These are phyloP conservation scores for Myxozyma nipponensis DNA, from an alignment of 805 yeast genomes.

Conservation along the genomic window DNA sequence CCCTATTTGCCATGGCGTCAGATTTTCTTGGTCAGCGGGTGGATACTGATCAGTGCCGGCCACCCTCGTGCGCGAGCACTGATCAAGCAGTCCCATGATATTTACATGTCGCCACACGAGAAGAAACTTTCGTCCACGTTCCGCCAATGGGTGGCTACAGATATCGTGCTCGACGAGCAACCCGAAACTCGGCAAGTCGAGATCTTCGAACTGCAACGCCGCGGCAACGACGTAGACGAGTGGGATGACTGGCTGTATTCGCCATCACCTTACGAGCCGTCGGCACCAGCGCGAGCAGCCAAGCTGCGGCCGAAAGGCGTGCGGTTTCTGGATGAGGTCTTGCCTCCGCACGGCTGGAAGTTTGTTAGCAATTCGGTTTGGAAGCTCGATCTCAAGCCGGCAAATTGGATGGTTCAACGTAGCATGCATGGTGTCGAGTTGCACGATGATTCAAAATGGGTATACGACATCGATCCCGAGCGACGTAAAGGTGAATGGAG, in stretches of 20 bases:
- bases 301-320: constrained; percentile 66
- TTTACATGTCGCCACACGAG: constrained; percentile 32
- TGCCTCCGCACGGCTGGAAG: constrained; percentile 71
- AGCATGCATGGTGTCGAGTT: constrained; percentile 36
- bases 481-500: constrained; percentile 40
- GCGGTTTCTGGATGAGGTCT: constrained; percentile 48
- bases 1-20: constrained; percentile 28
- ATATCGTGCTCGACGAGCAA: constrained; percentile 62
- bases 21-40: constrained; percentile 22
- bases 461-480: constrained; percentile 34
- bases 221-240: constrained; percentile 49
- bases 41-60: constrained; percentile 21
- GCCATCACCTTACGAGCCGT: constrained; percentile 49
- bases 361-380: constrained; percentile 59
- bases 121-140: constrained; percentile 36
- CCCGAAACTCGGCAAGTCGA: constrained; percentile 65
- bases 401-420: constrained; percentile 50
- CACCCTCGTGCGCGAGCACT: constrained; percentile 25
- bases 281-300: constrained; percentile 45
- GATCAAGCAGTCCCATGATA: constrained; percentile 10
- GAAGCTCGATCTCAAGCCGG: constrained; percentile 57
- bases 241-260: constrained; percentile 65
- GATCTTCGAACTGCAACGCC: constrained; percentile 69
- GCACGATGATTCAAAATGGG: constrained; percentile 38
- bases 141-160: constrained; percentile 42